A percentile compares a stretch with the other conserved stretches of the same genome.
These are phyloP conservation scores for Phytopythium sindhum DNA, from an alignment of 352 stramenopile species.

Conservation along the genomic window DNA sequence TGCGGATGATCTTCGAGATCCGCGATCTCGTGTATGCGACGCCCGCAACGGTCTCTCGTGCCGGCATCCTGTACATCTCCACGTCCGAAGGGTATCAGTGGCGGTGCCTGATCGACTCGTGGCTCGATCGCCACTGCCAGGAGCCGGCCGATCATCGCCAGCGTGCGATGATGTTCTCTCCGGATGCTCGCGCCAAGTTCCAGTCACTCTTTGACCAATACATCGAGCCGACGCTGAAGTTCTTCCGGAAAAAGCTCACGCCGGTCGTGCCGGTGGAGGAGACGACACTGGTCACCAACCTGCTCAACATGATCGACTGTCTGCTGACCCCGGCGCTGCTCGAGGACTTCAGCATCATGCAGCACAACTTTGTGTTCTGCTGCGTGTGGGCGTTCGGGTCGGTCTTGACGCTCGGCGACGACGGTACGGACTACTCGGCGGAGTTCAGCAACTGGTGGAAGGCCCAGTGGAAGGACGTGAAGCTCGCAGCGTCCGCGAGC, in stretches of 20 bases:
- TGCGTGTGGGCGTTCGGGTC: conserved; percentile 95
- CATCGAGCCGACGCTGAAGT: conserved; percentile 89
- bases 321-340: conserved; percentile 81
- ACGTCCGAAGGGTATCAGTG: conserved; percentile 95
- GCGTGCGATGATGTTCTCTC: conserved; percentile 73
- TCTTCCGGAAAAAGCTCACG: conserved; percentile 92
- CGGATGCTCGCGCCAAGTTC: conserved; percentile 76
- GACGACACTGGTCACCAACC: conserved; percentile 90
- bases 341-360: conserved; percentile 73
- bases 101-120: conserved; percentile 92
- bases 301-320: conserved; percentile 95
- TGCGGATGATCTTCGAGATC: conserved; percentile 98
- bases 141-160: conserved; percentile 58
- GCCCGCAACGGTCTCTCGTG: conserved; percentile 92
- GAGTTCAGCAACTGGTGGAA: conserved; percentile 97
- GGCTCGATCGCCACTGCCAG: conserved; percentile 81
- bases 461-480: conserved; percentile 94
- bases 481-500: conserved; percentile 89
- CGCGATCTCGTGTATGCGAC: conserved; percentile 94
- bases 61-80: conserved; percentile 96
- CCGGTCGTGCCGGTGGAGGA: conserved; percentile 93
- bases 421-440: conserved; percentile 92
- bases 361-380: conserved; percentile 95
- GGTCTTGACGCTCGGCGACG: conserved; percentile 89
- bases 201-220: conserved; percentile 91